Evolutionary conservation across 2,329 filamentous ascomycete species (phyloP).

Genomic region (Diaporthe australafricana): DNA sequence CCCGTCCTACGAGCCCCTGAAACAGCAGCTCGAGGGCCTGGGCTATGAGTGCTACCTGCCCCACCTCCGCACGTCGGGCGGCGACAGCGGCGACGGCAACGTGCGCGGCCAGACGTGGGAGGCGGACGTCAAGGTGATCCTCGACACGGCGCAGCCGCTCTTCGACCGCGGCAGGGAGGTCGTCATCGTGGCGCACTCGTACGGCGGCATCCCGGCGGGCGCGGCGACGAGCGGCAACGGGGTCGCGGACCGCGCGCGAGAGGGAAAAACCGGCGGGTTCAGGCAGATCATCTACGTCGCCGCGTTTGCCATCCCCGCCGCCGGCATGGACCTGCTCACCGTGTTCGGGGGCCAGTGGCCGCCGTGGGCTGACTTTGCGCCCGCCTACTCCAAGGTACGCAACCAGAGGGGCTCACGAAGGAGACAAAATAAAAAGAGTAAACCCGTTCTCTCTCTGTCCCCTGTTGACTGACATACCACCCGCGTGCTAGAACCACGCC

Average conservation of each 20-base stretch:
- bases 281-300: slow-evolving; percentile 34
- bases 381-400: slow-evolving; percentile 24
- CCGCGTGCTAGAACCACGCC: slow-evolving; percentile 29
- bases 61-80: slow-evolving; percentile 18
- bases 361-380: slow-evolving; percentile 23
- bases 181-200: slow-evolving; percentile 9
- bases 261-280: slow-evolving; percentile 2
- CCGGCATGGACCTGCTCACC: slow-evolving; percentile 22
- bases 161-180: slow-evolving; percentile 13
- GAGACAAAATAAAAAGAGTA: no score
- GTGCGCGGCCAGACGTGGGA: slow-evolving; percentile 22
- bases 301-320: slow-evolving; percentile 26
- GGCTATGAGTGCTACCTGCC: slow-evolving; percentile 22
- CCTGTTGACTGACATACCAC: neutral
- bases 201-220: slow-evolving; percentile 7
- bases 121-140: slow-evolving; percentile 1
- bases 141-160: slow-evolving; percentile 15
- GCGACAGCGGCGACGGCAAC: neutral
- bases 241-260: slow-evolving; percentile 1
- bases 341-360: slow-evolving; percentile 33
- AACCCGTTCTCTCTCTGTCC: no score
- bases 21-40: slow-evolving; percentile 10
- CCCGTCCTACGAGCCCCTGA: slow-evolving; percentile 23
- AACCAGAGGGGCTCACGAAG: no score
- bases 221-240: slow-evolving; percentile 17